These are phyloP conservation scores for Nemania diffusa DNA, from an alignment of 2,329 filamentous ascomycete species.

Conservation along the genomic window DNA sequence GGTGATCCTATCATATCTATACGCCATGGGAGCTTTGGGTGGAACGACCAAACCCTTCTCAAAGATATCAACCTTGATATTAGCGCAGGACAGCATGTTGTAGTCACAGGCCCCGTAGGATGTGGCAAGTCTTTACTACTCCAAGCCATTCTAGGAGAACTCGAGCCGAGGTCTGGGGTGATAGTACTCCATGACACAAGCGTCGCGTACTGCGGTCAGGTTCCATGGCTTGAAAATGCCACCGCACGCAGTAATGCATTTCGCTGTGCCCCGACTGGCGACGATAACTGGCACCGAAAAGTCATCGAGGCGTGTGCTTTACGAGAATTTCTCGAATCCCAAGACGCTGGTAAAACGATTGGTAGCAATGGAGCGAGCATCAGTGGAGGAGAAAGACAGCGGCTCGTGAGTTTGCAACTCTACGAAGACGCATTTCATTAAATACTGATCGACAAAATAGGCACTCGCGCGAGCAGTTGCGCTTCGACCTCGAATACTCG, in stretches of 20 bases:
- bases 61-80: background rate
- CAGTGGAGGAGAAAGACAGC: background rate
- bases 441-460: background rate
- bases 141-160: background rate
- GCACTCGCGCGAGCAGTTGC: background rate
- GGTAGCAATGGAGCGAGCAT: background rate
- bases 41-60: background rate
- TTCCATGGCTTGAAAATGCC: background rate
- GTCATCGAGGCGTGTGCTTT: background rate
- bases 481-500: background rate
- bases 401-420: background rate
- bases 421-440: background rate
- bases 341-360: background rate
- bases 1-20: background rate
- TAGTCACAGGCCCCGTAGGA: background rate
- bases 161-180: background rate
- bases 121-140: background rate
- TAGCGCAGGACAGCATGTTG: background rate
- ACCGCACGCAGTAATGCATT: background rate
- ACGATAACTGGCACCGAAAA: background rate
- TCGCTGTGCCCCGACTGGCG: background rate
- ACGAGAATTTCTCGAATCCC: background rate
- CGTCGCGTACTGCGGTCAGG: background rate
- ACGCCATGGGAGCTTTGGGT: background rate
- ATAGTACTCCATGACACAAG: background rate